Base-by-base conservation (phyloP, 371 early-diverging fungal species). In the Choanephora cucurbitarum region DNA sequence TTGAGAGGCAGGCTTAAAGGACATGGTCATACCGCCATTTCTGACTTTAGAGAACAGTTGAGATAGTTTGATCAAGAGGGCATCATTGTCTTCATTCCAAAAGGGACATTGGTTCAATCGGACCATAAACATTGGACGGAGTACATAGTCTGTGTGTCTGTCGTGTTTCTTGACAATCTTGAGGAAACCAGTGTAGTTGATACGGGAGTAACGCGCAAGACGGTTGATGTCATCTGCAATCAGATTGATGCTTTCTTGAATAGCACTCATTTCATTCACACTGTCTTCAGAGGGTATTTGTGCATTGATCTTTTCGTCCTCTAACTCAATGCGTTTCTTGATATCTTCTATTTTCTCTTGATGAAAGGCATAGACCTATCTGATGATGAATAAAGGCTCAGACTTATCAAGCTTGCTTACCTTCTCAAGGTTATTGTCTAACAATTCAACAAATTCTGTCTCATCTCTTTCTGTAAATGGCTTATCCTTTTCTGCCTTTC, bases 101-200 rank as follows among this genome's bases (percentile, higher is more conserved):
- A 95, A 94, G 3, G 95, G 91, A 43, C 89, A 86, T 46, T 83
- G 83, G 67, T 93, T 92, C 47, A 99, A 77, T 41, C 90, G 83
- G 59, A 88, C 87, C 81, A 91, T 88, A 69, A 94, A 97, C 77
- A 90, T 84, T 37, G 93, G 91, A 63, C 91, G 87, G 44, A 97
- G 78, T 15, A 84, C 77, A 74, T 88, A 93, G 32, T 82, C 73
- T 13, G 95, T 95, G 73, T 94, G 90, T 75, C 95, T 94, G 70
- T 98, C 99, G 70, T 97, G 96, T 76, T 98, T 97, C 75, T 96
- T 97, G 62, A 98, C 85, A 51, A 97, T 94, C 78, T 96, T 98
- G 53, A 97, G 78, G 59, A 98, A 96, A 9, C 96, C 99, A 3
- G 96, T 88, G 67, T 95, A 95, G 75, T 99, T 99, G 59, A 98